Percentiles rank a stretch among this genome's conserved stretches.
These are phyloP conservation scores for Entomortierella chlamydospora DNA, from an alignment of 192 early-diverging fungal species.

Conservation along the genomic window DNA sequence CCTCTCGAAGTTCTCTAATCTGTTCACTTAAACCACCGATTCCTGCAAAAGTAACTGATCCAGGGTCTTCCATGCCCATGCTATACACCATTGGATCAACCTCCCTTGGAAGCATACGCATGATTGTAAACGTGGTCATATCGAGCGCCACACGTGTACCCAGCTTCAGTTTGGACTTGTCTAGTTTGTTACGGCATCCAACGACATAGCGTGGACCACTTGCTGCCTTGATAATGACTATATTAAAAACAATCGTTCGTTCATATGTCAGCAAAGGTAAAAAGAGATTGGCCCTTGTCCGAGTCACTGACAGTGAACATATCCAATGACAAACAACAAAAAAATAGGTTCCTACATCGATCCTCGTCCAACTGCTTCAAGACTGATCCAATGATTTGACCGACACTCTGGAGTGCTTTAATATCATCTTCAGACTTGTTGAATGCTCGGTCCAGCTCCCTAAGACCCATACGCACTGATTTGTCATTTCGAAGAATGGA, in stretches of 20 bases:
- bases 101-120: conserved; percentile 97
- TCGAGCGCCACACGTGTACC: conserved; percentile 98
- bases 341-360: conserved; percentile 73
- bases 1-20: conserved; percentile 97
- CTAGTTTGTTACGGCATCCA: conserved; percentile 93
- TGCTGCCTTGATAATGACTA: conserved; percentile 97
- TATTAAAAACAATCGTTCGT: neutral
- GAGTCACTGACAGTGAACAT: too few relatives aligned
- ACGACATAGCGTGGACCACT: conserved; percentile 98
- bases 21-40: conserved; percentile 97
- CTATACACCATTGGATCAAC: conserved; percentile 99
- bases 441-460: conserved; percentile 89
- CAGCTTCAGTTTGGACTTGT: conserved; percentile 95
- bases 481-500: neutral
- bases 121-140: conserved; percentile 99
- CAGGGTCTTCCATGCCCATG: conserved; percentile 98
- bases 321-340: neutral
- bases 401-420: conserved; percentile 98
- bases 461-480: conserved; percentile 86
- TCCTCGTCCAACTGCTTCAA: conserved; percentile 98
- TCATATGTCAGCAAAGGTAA: too few relatives aligned
- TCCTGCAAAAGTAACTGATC: conserved; percentile 94
- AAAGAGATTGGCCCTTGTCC: too few relatives aligned
- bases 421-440: conserved; percentile 98
- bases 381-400: conserved; percentile 98